Evolutionary conservation across 176 grass and related monocot genomes (phyloP).

Genomic region (Neostapfia colusana): DNA sequence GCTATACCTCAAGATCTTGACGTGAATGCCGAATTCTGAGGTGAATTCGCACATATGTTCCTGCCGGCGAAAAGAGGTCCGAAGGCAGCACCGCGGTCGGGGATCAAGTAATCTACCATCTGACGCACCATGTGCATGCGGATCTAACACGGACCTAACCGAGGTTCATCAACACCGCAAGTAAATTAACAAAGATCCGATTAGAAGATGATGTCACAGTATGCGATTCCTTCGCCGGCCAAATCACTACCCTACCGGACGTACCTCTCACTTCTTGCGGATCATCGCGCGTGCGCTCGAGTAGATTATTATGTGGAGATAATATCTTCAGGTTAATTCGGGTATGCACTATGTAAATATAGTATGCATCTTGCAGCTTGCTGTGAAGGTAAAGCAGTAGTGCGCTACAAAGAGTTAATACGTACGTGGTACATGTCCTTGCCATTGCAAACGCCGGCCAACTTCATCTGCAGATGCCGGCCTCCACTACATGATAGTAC

Average conservation of each 20-base stretch:
- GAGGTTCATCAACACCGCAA: slow-evolving; percentile 6
- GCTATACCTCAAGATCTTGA: slow-evolving; percentile 40
- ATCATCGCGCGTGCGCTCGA: background rate
- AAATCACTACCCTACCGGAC: background rate
- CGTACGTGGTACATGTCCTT: background rate
- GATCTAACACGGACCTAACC: slow-evolving; percentile 53
- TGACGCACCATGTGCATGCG: background rate
- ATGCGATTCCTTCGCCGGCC: slow-evolving; percentile 2
- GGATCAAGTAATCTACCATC: slow-evolving; percentile 32
- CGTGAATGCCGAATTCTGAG: slow-evolving; percentile 39
- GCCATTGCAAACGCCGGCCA: background rate
- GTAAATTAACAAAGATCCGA: background rate
- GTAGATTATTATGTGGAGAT: background rate
- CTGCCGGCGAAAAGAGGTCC: slow-evolving; percentile 34
- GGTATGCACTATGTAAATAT: background rate
- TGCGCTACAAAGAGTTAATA: slow-evolving; percentile 11
- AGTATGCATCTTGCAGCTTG: background rate
- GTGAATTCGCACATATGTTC: background rate
- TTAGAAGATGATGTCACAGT: slow-evolving; percentile 4
- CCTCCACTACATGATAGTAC: slow-evolving; percentile 23
- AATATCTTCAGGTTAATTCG: background rate
- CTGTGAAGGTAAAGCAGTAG: background rate
- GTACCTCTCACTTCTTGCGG: slow-evolving; percentile 3
- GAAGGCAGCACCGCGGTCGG: background rate
- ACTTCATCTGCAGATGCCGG: slow-evolving; percentile 1